Conservation (phyloP, 2,329 filamentous ascomycete species). For the Aureobasidium subglaciale region DNA sequence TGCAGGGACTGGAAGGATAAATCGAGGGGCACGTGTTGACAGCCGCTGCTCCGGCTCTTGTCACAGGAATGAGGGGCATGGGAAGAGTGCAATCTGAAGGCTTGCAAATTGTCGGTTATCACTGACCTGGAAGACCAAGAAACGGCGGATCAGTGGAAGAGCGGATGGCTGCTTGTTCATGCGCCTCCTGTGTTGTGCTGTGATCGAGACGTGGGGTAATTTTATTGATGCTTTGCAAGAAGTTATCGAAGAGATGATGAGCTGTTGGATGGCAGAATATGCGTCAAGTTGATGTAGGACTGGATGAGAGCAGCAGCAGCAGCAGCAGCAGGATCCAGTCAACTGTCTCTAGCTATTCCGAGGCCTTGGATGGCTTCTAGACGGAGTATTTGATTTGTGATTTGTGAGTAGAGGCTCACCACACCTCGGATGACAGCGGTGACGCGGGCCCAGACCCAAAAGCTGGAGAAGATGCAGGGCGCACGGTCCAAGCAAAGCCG, state of each 20-base stretch:
- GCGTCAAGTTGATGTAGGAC: too few relatives aligned
- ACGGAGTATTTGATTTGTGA: background rate
- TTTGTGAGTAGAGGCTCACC: background rate
- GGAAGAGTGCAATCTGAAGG: background rate
- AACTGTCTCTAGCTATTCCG: too few relatives aligned
- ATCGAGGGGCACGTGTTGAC: constrained; percentile 9
- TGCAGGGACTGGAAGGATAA: constrained; percentile 9
- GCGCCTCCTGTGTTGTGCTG: background rate
- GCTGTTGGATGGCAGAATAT: background rate
- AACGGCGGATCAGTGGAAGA: constrained; percentile 23
- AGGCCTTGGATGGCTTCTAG: background rate
- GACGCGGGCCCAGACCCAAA: constrained; percentile 12
- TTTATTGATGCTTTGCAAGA: background rate
- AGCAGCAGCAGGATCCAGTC: too few relatives aligned
- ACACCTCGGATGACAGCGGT: constrained; percentile 8
- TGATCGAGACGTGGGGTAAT: background rate
- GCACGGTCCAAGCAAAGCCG: background rate
- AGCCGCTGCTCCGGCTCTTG: constrained; percentile 4
- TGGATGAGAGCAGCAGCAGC: too few relatives aligned
- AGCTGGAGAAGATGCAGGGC: background rate
- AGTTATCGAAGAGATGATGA: background rate
- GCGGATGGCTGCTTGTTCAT: background rate
- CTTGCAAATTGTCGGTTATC: background rate
- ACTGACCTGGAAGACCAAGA: constrained; percentile 14
- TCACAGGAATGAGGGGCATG: constrained; percentile 10